Base-by-base conservation (phyloP, 2,329 filamentous ascomycete genomes). In the Penicillium sclerotigenum region DNA sequence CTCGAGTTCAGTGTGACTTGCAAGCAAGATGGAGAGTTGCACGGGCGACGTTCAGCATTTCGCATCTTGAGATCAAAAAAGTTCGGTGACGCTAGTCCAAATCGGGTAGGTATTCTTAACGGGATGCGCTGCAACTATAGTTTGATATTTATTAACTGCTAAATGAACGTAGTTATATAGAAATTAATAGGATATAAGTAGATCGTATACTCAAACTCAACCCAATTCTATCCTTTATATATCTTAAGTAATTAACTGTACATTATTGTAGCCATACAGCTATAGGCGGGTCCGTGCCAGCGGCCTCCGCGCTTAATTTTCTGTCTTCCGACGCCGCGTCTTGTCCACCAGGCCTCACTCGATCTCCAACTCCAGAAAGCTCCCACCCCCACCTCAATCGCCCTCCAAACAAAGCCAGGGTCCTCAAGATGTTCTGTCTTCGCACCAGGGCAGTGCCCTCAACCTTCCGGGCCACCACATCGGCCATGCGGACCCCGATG, bases 231-330 rank as follows among this genome's bases (percentile, higher is more conserved):
- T 33, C 9, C 8, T 18, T 10, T 28, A 13, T 24, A n/a, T 40
- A 26, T n/a, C 13, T 9, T 4, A 53, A 33, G 13, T n/a, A 34
- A 18, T 29, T 14, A 28, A 51, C 7, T 2, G 14, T 37, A 20
- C 20, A 41, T 16, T 4, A 22, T 38, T 47, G 26, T 26, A 43
- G 29, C 24, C 29, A 49, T 38, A 18, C 24, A 54, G 40, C 41
- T 50, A 33, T 41, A 59, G 50, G 58, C 62, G 65, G 67, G 67
- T 64, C 69, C 65, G 69, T 68, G 68, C 67, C 43, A 56, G 64
- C 66, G 63, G 60, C 63, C 63, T 67, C 62, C 61, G 67, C 61
- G 62, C 65, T 69, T 69, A 65, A 67, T 67, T 71, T 71, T 71
- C 64, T 66, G 58, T 63, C 60, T 65, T 58, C 64, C 61, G 56